Evolutionary conservation across 2,329 filamentous ascomycete species (phyloP), one percentile per base, ranked within the genome.

Genomic region (Sphaerulina populicola): DNA sequence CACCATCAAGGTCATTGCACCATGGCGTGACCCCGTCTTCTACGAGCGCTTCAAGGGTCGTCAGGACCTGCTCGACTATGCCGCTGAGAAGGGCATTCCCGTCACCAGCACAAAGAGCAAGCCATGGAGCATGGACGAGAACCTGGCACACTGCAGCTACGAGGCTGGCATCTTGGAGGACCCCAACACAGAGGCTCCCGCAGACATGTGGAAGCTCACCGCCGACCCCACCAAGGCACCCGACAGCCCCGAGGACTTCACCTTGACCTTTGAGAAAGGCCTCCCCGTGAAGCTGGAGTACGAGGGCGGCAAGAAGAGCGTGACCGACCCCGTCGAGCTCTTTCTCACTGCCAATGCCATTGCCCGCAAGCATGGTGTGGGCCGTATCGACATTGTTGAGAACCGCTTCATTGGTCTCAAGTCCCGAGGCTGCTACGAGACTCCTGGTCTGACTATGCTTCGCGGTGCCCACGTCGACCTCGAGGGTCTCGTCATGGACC

Each of bases 301-400:
- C 53, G 72, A 76, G 48, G 77, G 74, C 46, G 69, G 71, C 51
- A 67, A 71, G 39, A 79, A 85, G 73, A 75, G 73, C 35, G 75
- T 80, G 60, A 87, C 84, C 50, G 83, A 85, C 64, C 74, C 81
- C 4, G 76, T 88, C 50, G 82, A 85, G 65, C 74, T 91, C 51
- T 91, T 91, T 75, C 74, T 81, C 55, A 76, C 79, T 50, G 76
- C 81, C 61, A 90, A 90, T 72, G 74, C 79, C 53, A 83, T 91
- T 57, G 87, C 80, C 58, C 78, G 80, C 67, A 77, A 74, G 58
- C 75, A 88, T 72, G 87, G 87, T 67, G 79, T 91, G 60, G 87
- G 86, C 63, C 77, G 87, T 64, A 83, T 91, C 59, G 86, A 91
- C 69, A 91, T 91, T 65, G 86, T 90, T 55, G 85, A 88, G 68